These are phyloP conservation scores for Cytospora schulzeri DNA, from an alignment of 2,329 filamentous ascomycete genomes.

Conservation along the genomic window DNA sequence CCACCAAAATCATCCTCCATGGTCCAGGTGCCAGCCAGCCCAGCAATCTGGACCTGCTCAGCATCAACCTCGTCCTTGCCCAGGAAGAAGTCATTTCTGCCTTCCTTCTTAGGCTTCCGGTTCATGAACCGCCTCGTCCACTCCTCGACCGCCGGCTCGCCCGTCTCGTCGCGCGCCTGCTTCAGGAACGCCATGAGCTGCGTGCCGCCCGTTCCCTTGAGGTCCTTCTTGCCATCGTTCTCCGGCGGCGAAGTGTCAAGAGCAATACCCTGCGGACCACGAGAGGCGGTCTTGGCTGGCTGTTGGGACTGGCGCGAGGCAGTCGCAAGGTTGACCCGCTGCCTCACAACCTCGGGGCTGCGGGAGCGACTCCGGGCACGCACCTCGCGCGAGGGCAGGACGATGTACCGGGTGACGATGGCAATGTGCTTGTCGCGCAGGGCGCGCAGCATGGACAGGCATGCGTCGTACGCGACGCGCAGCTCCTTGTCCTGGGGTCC, in stretches of 20 bases:
- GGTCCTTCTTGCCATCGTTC: constrained; percentile 52
- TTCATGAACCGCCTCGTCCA: constrained; percentile 64
- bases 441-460: constrained; percentile 67
- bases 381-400: constrained; percentile 80
- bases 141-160: constrained; percentile 78
- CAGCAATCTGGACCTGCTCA: constrained; percentile 57
- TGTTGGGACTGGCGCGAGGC: constrained; percentile 49
- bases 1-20: constrained; percentile 80
- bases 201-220: constrained; percentile 91
- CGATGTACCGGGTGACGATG: constrained; percentile 94
- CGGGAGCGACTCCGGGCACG: constrained; percentile 64
- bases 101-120: constrained; percentile 50
- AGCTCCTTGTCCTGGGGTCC: constrained; percentile 62
- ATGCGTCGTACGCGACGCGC: constrained; percentile 84
- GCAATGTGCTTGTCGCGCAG: constrained; percentile 95
- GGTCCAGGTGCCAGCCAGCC: constrained; percentile 84
- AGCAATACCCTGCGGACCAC: constrained; percentile 33
- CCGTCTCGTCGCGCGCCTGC: constrained; percentile 94
- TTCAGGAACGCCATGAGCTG: constrained; percentile 94
- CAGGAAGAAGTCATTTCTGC: constrained; percentile 59
- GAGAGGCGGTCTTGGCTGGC: constrained; percentile 16
- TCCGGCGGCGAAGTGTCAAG: constrained; percentile 31
- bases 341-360: constrained; percentile 55
- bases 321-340: constrained; percentile 63
- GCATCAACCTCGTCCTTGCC: constrained; percentile 53